Base-by-base conservation (phyloP, 305 asterid genomes). In the Ajuga reptans region DNA sequence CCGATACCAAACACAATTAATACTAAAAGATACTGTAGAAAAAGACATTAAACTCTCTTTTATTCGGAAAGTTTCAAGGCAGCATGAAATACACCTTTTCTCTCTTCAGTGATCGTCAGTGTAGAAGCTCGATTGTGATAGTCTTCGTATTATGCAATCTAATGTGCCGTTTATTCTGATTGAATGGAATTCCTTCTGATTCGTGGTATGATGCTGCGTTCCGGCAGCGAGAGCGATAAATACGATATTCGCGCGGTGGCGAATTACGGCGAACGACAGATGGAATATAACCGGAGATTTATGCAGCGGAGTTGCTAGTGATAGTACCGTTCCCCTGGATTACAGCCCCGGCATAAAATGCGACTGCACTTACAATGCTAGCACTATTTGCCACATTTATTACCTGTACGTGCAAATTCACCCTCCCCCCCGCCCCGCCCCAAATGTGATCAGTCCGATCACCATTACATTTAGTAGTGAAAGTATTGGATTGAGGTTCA, bases 341-440 rank as follows among this genome's bases (percentile, higher is more conserved):
- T 24, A 52, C 15, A 88, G 82, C 47, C 92, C 91, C 1, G 89
- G 81, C 9, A 78, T 88, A 79, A 83, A 86, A 71, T 88, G 92
- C 50, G 83, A 77, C 37, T 88, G 95, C 79, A 65, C 86, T 41
- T 79, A 74, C 78, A 73, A 68, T 43, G 50, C 37, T 18, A 1
- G 56, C 51, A 72, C 85, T 14, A 41, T 59, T 37, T 88, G 95
- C 80, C 93, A 75, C 72, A 73, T 88, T 58, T 78, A 80, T 68
- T 69, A 65, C 0, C 71, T 88, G 91, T 84, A 69, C 72, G 80
- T 62, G 31, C 9, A 10, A 49, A 24, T 16, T 5, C 0, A 0
- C 18, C 7, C 43, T 4, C 45, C 21, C 41, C 18, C 0, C 9
- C 36, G 16, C 10, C 27, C 27, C 27, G 1, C 27, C 27, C 27